Percentiles rank a stretch among this genome's conserved stretches.
These are phyloP conservation scores for Strobilomyces dryophilus DNA, from an alignment of 768 basidiomycete genomes.

Conservation along the genomic window DNA sequence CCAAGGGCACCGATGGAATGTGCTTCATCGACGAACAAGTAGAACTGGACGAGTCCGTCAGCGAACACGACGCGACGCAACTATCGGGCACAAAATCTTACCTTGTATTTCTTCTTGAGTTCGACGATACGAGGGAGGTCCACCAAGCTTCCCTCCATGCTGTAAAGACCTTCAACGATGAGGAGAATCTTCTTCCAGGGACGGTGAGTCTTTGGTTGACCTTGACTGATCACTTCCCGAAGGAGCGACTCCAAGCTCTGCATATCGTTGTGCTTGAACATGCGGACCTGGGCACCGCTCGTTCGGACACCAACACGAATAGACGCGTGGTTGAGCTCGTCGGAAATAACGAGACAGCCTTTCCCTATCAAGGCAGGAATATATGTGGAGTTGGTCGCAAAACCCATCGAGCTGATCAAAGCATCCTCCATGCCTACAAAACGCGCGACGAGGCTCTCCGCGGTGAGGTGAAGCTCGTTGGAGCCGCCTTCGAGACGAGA, in stretches of 20 bases:
- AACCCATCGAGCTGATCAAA: slow-evolving; percentile 93
- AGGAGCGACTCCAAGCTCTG: slow-evolving; percentile 71
- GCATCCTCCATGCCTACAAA: slow-evolving; percentile 91
- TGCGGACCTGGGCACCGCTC: slow-evolving; percentile 82
- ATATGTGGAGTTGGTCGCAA: slow-evolving; percentile 90
- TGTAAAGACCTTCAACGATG: slow-evolving; percentile 93
- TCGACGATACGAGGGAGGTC: slow-evolving; percentile 80
- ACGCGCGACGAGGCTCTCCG: slow-evolving; percentile 83
- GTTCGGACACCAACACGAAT: slow-evolving; percentile 91
- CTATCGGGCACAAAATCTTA: slow-evolving; percentile 32
- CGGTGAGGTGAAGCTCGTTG: slow-evolving; percentile 73
- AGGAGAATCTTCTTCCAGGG: slow-evolving; percentile 99
- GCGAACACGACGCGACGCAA: not conserved
- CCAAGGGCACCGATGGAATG: slow-evolving; percentile 97
- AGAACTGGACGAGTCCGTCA: slow-evolving; percentile 58
- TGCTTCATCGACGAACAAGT: slow-evolving; percentile 94
- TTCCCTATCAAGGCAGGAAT: slow-evolving; percentile 89
- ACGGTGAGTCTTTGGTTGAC: slow-evolving; percentile 95
- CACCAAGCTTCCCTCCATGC: slow-evolving; percentile 96
- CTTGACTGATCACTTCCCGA: slow-evolving; percentile 91
- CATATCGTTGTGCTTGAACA: slow-evolving; percentile 99
- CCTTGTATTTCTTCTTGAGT: slow-evolving; percentile 95
- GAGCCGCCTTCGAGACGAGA: slow-evolving; percentile 82
- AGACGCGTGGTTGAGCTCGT: slow-evolving; percentile 94
- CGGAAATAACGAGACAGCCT: slow-evolving; percentile 92